Conservation (phyloP, 192 early-diverging fungal species). For the Chytriomyces sp. region DNA sequence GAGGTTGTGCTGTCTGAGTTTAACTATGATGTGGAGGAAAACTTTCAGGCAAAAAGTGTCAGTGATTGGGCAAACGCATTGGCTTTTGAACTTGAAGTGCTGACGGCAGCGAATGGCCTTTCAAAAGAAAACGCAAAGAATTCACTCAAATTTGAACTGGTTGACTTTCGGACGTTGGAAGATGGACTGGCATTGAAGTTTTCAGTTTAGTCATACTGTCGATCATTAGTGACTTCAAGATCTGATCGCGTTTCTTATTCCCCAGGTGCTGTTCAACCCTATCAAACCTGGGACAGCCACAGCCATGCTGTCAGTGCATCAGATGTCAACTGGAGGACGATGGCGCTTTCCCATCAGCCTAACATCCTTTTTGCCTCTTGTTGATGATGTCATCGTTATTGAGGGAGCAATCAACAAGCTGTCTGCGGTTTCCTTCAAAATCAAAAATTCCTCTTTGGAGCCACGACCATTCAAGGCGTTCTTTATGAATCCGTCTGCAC, state of each 20-base stretch:
- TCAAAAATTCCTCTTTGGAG: conserved; percentile 41
- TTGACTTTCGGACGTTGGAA: conserved; percentile 13
- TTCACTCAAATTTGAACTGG: conserved; percentile 1
- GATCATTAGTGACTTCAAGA: no score
- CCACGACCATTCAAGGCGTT: conserved; percentile 47
- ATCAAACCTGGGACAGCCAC: conserved; percentile 31
- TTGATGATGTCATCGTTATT: conserved; percentile 60
- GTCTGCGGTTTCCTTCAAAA: conserved; percentile 47
- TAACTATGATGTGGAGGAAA: conserved; percentile 36
- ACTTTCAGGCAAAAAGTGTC: neutral
- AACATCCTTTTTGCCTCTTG: conserved; percentile 41
- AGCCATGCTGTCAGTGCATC: conserved; percentile 45
- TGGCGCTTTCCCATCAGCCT: conserved; percentile 52
- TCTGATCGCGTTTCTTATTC: neutral
- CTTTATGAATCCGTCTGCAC: conserved; percentile 33
- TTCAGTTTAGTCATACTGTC: neutral
- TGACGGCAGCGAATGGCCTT: neutral
- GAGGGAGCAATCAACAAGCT: conserved; percentile 57
- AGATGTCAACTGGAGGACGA: conserved; percentile 34
- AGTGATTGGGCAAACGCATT: conserved; percentile 28
- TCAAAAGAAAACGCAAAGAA: conserved; percentile 6
- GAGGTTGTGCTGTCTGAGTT: conserved; percentile 41
- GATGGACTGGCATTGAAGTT: conserved; percentile 35
- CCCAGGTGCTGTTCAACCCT: conserved; percentile 43
- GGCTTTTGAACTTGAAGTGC: conserved; percentile 14